Evolutionary conservation across 2,329 filamentous ascomycete genomes (phyloP), one percentile per base, ranked within the genome.

Genomic region (Colletotrichum noveboracense): DNA sequence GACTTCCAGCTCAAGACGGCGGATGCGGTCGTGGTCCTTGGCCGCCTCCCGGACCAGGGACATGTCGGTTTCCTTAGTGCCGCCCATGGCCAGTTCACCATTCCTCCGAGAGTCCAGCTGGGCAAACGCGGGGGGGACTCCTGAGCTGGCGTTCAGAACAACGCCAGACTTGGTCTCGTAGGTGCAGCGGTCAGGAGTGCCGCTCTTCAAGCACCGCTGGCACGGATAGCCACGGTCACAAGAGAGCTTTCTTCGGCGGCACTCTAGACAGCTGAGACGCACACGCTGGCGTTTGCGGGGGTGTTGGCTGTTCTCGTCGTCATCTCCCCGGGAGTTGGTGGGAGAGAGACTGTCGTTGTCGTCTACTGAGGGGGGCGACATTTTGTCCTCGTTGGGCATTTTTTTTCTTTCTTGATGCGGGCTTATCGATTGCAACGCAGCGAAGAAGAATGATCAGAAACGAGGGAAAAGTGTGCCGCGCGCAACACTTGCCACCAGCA

Each of bases 201-300:
- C 90, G 76, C 90, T 91, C 83, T 91, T 92, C 82, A 92, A 87
- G 82, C 91, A 92, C 62, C 91, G 88, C 82, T 91, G 90, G 80
- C 91, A 92, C 28, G 91, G 91, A 78, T 91, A 87, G 80, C 91
- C 90, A 76, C 91, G 86, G 82, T 92, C 91, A 81, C 91, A 92
- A 30, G 90, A 92, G 48, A 92, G 85, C 84, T 92, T 92, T 71
- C 91, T 86, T 70, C 90, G 87, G 56, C 91, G 89, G 78, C 91
- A 92, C 79, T 92, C 90, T 56, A 92, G 86, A 77, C 91, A 92
- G 64, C 89, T 91, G 58, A 92, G 86, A 18, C 91, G 86, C 61
- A 92, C 89, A 48, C 91, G 87, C 84, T 92, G 91, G 36, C 91
- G 85, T 84, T 92, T 92, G 76, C 90, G 86, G 12, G 89, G 85